A percentile compares a stretch with the other conserved stretches of the same genome.
Conservation (phyloP, 345 rosid genomes). For the Ailanthus altissimus region DNA sequence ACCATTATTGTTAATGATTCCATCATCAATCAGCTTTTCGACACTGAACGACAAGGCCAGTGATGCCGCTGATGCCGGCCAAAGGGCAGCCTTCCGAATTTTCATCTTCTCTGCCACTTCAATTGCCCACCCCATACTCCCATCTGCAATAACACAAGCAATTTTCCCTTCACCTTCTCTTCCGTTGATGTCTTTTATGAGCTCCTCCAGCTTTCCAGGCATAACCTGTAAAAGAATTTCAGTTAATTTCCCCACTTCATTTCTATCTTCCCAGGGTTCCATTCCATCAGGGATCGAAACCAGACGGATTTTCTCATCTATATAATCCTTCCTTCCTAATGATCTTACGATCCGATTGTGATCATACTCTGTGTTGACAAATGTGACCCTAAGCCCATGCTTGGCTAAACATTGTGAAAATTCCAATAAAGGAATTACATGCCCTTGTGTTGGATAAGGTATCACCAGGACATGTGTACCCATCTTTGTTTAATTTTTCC, state of each 20-base stretch:
- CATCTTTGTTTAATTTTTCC: neutral
- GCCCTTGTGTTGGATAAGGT: neutral
- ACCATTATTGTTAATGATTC: constrained; percentile 24
- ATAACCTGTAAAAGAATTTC: neutral
- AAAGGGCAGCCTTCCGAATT: constrained; percentile 14
- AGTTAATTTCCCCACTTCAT: neutral
- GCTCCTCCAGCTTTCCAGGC: constrained; percentile 12
- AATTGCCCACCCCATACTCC: neutral
- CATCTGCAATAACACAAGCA: constrained; percentile 22
- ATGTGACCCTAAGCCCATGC: constrained; percentile 22
- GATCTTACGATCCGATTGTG: neutral
- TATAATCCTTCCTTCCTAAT: neutral
- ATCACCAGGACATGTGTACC: neutral
- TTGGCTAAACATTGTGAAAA: constrained; percentile 11
- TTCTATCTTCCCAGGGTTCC: constrained; percentile 6
- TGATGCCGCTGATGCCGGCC: constrained; percentile 23
- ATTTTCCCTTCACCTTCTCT: constrained; percentile 7
- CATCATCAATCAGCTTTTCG: constrained; percentile 15
- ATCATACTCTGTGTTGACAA: constrained; percentile 26
- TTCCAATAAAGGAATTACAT: constrained; percentile 18
- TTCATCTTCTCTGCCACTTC: constrained; percentile 17
- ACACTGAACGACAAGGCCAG: neutral
- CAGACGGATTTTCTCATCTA: neutral
- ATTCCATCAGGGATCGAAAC: constrained; percentile 11
- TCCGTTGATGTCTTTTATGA: neutral